These are phyloP conservation scores for Rhizophora apiculata DNA, from an alignment of 345 rosid genomes.

Conservation along the genomic window DNA sequence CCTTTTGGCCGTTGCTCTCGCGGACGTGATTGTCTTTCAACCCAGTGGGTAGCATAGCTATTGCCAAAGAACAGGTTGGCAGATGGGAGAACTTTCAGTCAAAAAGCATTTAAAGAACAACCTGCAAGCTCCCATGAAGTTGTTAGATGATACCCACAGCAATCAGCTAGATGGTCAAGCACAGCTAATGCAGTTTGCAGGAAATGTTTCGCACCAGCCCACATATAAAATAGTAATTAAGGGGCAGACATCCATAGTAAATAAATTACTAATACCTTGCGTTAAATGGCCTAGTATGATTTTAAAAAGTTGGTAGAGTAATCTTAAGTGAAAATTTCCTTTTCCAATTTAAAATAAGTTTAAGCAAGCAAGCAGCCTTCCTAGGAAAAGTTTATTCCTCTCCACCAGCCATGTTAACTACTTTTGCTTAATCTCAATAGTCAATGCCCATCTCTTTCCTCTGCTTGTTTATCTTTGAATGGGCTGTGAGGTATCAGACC, in stretches of 20 bases:
- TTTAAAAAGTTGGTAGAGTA: too few species aligned
- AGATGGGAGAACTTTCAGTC: conserved; percentile 10
- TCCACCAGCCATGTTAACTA: too few species aligned
- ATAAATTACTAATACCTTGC: not conserved
- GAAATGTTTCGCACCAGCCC: not conserved
- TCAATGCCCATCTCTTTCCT: too few species aligned
- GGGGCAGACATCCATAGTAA: not conserved
- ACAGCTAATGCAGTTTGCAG: not conserved
- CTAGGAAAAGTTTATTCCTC: too few species aligned
- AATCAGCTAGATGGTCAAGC: conserved; percentile 3
- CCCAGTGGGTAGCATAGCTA: conserved; percentile 76
- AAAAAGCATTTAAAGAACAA: conserved; percentile 17
- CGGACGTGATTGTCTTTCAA: conserved; percentile 71
- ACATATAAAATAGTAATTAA: not conserved
- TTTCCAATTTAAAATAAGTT: too few species aligned
- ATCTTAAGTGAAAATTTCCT: too few species aligned
- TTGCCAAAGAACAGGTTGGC: conserved; percentile 30
- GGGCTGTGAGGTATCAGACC: too few species aligned
- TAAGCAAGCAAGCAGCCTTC: too few species aligned
- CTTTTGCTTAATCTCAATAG: too few species aligned
- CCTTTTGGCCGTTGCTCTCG: conserved; percentile 67
- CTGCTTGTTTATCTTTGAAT: too few species aligned
- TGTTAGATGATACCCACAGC: not conserved
- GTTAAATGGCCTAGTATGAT: too few species aligned
- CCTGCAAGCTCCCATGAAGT: conserved; percentile 25